These are phyloP conservation scores for Metschnikowia chrysomelidarum DNA, from an alignment of 805 yeast species.

Conservation along the genomic window DNA sequence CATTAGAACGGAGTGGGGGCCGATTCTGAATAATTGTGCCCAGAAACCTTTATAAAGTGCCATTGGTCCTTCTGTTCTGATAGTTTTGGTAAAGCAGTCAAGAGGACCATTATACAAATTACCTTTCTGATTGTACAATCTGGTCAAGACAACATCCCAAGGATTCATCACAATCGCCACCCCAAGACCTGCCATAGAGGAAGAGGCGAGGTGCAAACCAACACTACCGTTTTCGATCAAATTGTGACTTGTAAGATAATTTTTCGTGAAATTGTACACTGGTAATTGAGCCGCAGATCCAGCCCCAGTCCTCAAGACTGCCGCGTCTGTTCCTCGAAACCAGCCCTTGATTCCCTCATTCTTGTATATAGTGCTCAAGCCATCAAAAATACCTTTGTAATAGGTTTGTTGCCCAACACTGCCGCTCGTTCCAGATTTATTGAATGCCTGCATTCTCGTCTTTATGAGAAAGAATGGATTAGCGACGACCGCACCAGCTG, in stretches of 20 bases:
- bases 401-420: slow-evolving; percentile 91
- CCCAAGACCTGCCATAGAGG: slow-evolving; percentile 82
- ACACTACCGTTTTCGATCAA: slow-evolving; percentile 59
- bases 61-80: slow-evolving; percentile 73
- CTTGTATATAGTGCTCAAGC: slow-evolving; percentile 57
- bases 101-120: slow-evolving; percentile 80
- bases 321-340: slow-evolving; percentile 92
- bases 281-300: slow-evolving; percentile 97
- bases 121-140: slow-evolving; percentile 94
- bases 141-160: slow-evolving; percentile 91
- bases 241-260: slow-evolving; percentile 51
- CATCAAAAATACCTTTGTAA: slow-evolving; percentile 68
- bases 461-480: slow-evolving; percentile 91
- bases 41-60: slow-evolving; percentile 95
- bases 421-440: slow-evolving; percentile 36
- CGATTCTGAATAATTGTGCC: slow-evolving; percentile 89
- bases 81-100: slow-evolving; percentile 85
- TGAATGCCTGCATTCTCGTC: slow-evolving; percentile 95
- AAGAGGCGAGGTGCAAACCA: slow-evolving; percentile 66
- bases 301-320: slow-evolving; percentile 88
- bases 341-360: slow-evolving; percentile 76
- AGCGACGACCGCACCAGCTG: slow-evolving; percentile 84
- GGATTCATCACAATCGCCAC: slow-evolving; percentile 97
- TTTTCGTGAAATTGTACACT: slow-evolving; percentile 76
- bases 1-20: slow-evolving; percentile 90